Evolutionary conservation across 805 yeast species (phyloP).

Genomic region (Metschnikowia borealis): DNA sequence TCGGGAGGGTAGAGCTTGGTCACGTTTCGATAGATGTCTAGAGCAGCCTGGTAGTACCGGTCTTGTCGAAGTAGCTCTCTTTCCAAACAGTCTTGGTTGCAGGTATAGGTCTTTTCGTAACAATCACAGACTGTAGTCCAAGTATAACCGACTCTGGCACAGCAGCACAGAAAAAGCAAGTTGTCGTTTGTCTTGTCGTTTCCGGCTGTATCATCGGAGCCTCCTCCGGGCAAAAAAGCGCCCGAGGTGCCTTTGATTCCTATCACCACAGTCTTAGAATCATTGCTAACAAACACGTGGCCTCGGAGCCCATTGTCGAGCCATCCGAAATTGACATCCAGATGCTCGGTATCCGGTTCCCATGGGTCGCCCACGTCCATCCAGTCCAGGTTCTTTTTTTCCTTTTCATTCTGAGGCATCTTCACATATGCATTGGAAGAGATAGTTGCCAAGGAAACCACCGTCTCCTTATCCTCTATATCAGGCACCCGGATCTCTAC

Average conservation of each 20-base stretch:
- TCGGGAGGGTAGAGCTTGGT: slow-evolving; percentile 57
- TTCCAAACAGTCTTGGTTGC: slow-evolving; percentile 85
- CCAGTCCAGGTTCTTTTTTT: slow-evolving; percentile 71
- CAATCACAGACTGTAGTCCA: slow-evolving; percentile 98
- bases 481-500: slow-evolving; percentile 62
- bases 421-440: slow-evolving; percentile 88
- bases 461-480: slow-evolving; percentile 66
- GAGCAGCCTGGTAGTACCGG: slow-evolving; percentile 73
- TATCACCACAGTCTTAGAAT: slow-evolving; percentile 61
- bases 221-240: slow-evolving; percentile 52
- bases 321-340: slow-evolving; percentile 81
- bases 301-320: slow-evolving; percentile 81
- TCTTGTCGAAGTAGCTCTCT: slow-evolving; percentile 68
- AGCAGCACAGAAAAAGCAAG: slow-evolving; percentile 87
- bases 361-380: slow-evolving; percentile 57
- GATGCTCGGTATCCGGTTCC: slow-evolving; percentile 52
- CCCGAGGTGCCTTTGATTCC: slow-evolving; percentile 92
- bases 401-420: slow-evolving; percentile 53
- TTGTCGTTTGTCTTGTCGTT: slow-evolving; percentile 87
- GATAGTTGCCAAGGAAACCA: slow-evolving; percentile 74
- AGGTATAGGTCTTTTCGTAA: slow-evolving; percentile 74
- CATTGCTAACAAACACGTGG: slow-evolving; percentile 70
- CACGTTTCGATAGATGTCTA: slow-evolving; percentile 75
- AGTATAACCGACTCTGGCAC: slow-evolving; percentile 84
- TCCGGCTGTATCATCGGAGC: slow-evolving; percentile 62